Evolutionary conservation across 2,329 filamentous ascomycete species (phyloP).

Genomic region (Cytospora leucostoma): DNA sequence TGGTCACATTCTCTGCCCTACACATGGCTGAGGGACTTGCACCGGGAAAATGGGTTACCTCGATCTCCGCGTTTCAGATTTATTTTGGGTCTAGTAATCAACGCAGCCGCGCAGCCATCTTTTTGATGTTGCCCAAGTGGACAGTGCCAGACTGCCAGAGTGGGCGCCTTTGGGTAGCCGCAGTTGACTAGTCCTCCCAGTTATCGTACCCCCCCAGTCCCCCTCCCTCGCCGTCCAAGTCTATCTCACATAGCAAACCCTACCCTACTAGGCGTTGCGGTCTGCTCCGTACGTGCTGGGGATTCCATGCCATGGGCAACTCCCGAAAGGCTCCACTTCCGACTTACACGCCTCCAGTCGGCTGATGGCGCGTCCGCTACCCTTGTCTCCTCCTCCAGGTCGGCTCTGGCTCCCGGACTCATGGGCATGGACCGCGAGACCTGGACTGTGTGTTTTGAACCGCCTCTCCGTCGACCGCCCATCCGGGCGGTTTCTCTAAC

Average conservation of each 20-base stretch:
- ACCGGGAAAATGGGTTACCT: conserved; percentile 21
- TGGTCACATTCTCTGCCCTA: conserved; percentile 24
- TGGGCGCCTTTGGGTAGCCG: conserved; percentile 18
- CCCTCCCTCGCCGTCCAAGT: background rate
- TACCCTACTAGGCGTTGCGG: conserved; percentile 13
- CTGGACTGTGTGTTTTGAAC: conserved; percentile 24
- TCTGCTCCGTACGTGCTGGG: conserved; percentile 8
- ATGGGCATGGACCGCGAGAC: conserved; percentile 21
- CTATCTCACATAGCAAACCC: background rate
- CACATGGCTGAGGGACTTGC: conserved; percentile 22
- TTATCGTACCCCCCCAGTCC: conserved; percentile 1
- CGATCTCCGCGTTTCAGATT: conserved; percentile 26
- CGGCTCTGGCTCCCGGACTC: conserved; percentile 25
- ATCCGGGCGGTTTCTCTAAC: conserved; percentile 25
- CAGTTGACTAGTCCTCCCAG: conserved; percentile 13
- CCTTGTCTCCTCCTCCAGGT: conserved; percentile 18
- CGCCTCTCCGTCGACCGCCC: conserved; percentile 24
- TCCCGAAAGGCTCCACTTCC: conserved; percentile 23
- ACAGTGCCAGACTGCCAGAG: too few relatives aligned
- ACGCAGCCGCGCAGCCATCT: conserved; percentile 27
- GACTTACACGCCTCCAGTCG: conserved; percentile 25
- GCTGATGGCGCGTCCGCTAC: conserved; percentile 26
- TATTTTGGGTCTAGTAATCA: conserved; percentile 21
- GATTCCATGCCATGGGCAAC: conserved; percentile 17
- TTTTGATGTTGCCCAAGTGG: conserved; percentile 13